Evolutionary conservation across 805 yeast genomes (phyloP).

Genomic region (Wickerhamiella azymoides): DNA sequence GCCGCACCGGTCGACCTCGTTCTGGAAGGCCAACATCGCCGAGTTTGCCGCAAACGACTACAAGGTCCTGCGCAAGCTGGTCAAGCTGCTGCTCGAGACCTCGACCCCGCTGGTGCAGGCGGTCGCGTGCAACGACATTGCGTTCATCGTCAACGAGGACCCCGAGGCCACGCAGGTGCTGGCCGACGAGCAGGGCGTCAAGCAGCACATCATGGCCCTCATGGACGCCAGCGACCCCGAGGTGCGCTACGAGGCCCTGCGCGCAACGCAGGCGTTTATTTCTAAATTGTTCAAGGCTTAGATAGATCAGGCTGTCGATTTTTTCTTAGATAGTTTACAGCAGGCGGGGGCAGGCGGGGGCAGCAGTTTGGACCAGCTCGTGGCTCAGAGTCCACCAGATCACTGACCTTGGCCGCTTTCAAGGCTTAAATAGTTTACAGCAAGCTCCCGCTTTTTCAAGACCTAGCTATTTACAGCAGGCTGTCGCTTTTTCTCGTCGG

Average conservation of each 20-base stretch:
- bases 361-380: too few species aligned
- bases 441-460: too few species aligned
- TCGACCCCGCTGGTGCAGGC: conserved; percentile 31
- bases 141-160: conserved; percentile 43
- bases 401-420: too few species aligned
- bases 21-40: conserved; percentile 74
- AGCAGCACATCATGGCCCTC: conserved; percentile 70
- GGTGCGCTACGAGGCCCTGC: conserved; percentile 87
- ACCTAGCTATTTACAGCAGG: background rate
- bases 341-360: too few species aligned
- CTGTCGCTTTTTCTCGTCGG: background rate
- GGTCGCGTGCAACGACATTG: conserved; percentile 54
- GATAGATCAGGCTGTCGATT: background rate
- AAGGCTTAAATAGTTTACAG: background rate
- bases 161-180: conserved; percentile 49
- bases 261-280: conserved; percentile 87
- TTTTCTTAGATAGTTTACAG: too few species aligned
- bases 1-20: conserved; percentile 74
- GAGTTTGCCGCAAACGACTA: conserved; percentile 68
- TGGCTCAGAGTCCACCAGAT: too few species aligned
- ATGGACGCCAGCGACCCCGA: conserved; percentile 71
- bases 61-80: conserved; percentile 51
- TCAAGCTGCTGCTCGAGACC: conserved; percentile 25
- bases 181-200: conserved; percentile 40
- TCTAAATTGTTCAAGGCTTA: conserved; percentile 46